Percentiles rank a stretch among this genome's conserved stretches.
phyloP scores from a whole-genome alignment of 2,329 filamentous ascomycete genomes.

The Colletotrichum sp. region DNA sequence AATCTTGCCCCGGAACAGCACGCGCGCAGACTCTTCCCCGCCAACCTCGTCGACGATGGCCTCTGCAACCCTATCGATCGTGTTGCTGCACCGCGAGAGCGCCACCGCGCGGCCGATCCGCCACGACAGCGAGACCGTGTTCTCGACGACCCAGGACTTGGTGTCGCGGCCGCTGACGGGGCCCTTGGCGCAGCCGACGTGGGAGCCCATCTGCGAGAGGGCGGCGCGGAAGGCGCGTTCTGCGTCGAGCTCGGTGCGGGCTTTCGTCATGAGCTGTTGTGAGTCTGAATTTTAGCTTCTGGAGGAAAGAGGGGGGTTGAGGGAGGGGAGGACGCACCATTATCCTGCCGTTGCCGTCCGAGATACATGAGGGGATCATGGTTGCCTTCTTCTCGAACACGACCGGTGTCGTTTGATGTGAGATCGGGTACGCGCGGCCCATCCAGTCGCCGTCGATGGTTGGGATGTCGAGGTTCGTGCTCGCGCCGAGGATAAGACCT shows the following conservation, averaged over 20 bases:
- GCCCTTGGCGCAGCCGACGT: constrained; percentile 52
- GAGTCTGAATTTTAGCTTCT: background rate
- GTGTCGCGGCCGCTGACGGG: constrained; percentile 55
- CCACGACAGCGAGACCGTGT: constrained; percentile 36
- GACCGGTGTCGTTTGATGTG: constrained; percentile 57
- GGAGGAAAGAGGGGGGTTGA: background rate
- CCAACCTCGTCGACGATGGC: constrained; percentile 63
- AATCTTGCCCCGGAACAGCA: constrained; percentile 69
- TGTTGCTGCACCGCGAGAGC: constrained; percentile 29
- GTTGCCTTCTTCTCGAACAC: constrained; percentile 36
- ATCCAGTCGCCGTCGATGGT: constrained; percentile 61
- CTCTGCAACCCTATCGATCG: constrained; percentile 59
- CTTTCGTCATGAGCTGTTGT: constrained; percentile 46
- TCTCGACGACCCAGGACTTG: constrained; percentile 55
- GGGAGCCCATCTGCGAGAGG: constrained; percentile 59
- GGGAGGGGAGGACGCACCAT: background rate
- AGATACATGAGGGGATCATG: constrained; percentile 32
- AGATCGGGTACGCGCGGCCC: constrained; percentile 59
- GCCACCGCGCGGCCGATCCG: constrained; percentile 50
- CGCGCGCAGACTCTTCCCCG: constrained; percentile 54
- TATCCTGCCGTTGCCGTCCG: constrained; percentile 16
- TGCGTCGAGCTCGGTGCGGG: constrained; percentile 49
- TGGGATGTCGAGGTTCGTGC: constrained; percentile 54
- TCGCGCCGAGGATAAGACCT: constrained; percentile 60
- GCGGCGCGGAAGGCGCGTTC: constrained; percentile 57